Evolutionary conservation across 1,139 yeast genomes (phyloP).

Genomic region (Diutina mesorugosa): DNA sequence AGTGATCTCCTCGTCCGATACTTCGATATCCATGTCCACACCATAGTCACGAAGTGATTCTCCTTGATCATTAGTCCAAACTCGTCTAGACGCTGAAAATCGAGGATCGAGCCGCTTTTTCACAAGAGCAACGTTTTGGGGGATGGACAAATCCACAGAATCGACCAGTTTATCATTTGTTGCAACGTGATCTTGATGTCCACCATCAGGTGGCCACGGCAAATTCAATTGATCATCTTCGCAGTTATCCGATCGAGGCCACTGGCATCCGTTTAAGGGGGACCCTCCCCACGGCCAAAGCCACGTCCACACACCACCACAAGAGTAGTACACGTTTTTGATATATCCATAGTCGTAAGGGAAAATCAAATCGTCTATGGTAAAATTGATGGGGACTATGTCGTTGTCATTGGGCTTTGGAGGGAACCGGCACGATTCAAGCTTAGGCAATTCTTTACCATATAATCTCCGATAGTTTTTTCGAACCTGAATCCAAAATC

Average conservation of each 20-base stretch:
- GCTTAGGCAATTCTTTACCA: conserved; percentile 28
- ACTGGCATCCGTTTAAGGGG: conserved; percentile 27
- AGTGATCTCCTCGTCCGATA: not conserved
- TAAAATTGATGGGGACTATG: conserved; percentile 16
- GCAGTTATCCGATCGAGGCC: conserved; percentile 34
- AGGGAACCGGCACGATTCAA: conserved; percentile 33
- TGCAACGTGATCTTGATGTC: conserved; percentile 24
- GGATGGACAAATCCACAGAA: conserved; percentile 8
- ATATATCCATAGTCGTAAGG: conserved; percentile 70
- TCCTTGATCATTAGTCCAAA: conserved; percentile 74
- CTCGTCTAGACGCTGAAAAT: conserved; percentile 18
- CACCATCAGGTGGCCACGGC: conserved; percentile 90
- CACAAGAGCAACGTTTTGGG: conserved; percentile 7
- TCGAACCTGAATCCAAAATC: conserved; percentile 38
- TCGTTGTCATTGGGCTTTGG: conserved; percentile 6
- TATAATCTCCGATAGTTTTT: conserved; percentile 32
- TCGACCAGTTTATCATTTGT: conserved; percentile 9
- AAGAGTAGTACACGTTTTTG: conserved; percentile 33
- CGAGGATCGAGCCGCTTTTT: conserved; percentile 12
- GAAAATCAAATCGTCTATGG: conserved; percentile 50
- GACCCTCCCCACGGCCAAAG: conserved; percentile 53
- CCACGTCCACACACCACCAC: conserved; percentile 55
- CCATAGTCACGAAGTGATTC: conserved; percentile 78
- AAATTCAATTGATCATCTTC: conserved; percentile 46
- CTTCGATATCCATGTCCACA: conserved; percentile 35